These are phyloP conservation scores for Talaromyces liani DNA, from an alignment of 495 filamentous ascomycete genomes.

Conservation along the genomic window DNA sequence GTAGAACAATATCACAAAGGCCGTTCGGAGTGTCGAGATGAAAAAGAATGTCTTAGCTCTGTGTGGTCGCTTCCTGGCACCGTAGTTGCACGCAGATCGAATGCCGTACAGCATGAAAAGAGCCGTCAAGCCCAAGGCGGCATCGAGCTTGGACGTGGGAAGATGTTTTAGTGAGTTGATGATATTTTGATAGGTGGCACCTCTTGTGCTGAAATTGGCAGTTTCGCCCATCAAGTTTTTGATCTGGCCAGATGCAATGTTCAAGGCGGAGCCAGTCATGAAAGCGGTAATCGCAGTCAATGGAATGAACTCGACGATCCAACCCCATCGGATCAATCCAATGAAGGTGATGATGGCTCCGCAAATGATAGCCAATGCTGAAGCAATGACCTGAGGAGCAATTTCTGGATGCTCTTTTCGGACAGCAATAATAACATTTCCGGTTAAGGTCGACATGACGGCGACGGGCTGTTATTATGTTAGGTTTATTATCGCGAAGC, in stretches of 20 bases:
- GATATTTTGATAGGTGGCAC: slow-evolving; percentile 73
- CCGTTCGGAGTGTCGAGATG: slow-evolving; percentile 76
- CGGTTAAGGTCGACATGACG: slow-evolving; percentile 86
- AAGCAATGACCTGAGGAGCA: slow-evolving; percentile 58
- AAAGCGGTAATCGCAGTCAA: slow-evolving; percentile 88
- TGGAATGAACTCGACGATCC: slow-evolving; percentile 94
- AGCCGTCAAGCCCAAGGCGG: slow-evolving; percentile 84
- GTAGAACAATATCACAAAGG: slow-evolving; percentile 89
- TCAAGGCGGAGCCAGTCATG: slow-evolving; percentile 96
- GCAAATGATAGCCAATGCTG: slow-evolving; percentile 69
- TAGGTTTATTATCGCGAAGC: slow-evolving; percentile 7
- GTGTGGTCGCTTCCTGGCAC: slow-evolving; percentile 61
- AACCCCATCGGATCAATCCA: slow-evolving; percentile 73
- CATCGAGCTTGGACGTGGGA: slow-evolving; percentile 59
- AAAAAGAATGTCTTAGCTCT: slow-evolving; percentile 79
- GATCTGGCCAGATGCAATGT: slow-evolving; percentile 84
- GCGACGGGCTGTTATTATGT: slow-evolving; percentile 67
- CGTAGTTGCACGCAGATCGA: slow-evolving; percentile 56
- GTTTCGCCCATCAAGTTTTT: slow-evolving; percentile 78
- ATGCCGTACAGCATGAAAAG: slow-evolving; percentile 78
- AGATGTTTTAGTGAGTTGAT: slow-evolving; percentile 83
- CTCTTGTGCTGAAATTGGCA: slow-evolving; percentile 61
- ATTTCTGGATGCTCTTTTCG: slow-evolving; percentile 50
- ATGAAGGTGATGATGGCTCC: slow-evolving; percentile 78
- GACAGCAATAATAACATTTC: slow-evolving; percentile 64